A percentile compares a stretch with the other conserved stretches of the same genome.
Conservation (phyloP, 2,329 filamentous ascomycete species). For the Aspergillus pseudoglaucus region DNA sequence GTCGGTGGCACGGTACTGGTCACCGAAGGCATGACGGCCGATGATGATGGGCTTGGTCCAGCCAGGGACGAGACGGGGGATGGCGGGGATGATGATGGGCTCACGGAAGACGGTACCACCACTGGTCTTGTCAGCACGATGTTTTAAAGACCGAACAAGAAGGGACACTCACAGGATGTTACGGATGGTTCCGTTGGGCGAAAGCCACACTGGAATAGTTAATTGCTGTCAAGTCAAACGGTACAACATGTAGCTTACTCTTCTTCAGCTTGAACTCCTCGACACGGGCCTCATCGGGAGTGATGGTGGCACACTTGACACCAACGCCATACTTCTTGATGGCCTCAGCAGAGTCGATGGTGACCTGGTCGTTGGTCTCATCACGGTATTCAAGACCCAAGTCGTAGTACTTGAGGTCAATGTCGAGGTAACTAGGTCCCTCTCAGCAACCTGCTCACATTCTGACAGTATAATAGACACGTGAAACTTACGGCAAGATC, state of each 20-base stretch:
- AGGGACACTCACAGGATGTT: conserved; percentile 51
- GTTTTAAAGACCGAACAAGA: not conserved
- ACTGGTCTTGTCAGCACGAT: conserved; percentile 19
- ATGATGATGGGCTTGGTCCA: conserved; percentile 99
- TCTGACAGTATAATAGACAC: conserved; percentile 1
- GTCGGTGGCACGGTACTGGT: conserved; percentile 98
- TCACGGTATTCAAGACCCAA: conserved; percentile 91
- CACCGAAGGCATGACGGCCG: conserved; percentile 94
- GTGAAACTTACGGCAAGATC: conserved; percentile 63
- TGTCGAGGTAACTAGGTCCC: conserved; percentile 65
- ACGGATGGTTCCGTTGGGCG: conserved; percentile 82
- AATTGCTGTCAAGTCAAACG: not conserved
- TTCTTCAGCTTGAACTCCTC: conserved; percentile 99
- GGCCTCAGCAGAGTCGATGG: conserved; percentile 86
- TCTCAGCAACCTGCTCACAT: conserved; percentile 13
- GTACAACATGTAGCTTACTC: conserved; percentile 35
- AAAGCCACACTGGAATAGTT: conserved; percentile 69
- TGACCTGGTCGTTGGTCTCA: conserved; percentile 93
- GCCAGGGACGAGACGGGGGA: conserved; percentile 87
- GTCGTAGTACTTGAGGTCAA: conserved; percentile 98
- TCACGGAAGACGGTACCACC: conserved; percentile 98
- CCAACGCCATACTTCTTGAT: conserved; percentile 99
- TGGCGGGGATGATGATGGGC: conserved; percentile 90
- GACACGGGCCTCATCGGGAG: conserved; percentile 90
- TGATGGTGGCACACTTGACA: conserved; percentile 99